phyloP scores from a whole-genome alignment of 1,284 basidiomycete genomes.

The Caloboletus inedulis region DNA sequence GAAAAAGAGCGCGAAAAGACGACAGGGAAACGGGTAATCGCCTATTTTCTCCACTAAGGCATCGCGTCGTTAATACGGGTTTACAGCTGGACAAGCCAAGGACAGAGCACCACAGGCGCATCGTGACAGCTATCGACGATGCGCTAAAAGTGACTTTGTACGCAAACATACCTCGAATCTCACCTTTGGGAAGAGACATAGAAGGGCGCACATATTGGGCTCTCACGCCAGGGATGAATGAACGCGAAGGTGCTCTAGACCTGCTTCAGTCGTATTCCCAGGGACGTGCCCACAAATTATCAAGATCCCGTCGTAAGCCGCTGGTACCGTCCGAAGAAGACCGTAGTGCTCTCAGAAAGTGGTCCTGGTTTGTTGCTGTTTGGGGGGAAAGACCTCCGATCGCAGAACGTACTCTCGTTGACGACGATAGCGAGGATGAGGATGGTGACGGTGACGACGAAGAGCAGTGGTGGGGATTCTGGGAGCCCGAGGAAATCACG shows the following conservation, averaged over 20 bases:
- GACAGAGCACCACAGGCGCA: conserved; percentile 23
- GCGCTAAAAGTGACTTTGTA: conserved; percentile 35
- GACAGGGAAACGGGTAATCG: conserved; percentile 38
- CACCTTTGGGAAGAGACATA: conserved; percentile 47
- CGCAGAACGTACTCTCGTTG: conserved; percentile 20
- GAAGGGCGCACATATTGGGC: conserved; percentile 55
- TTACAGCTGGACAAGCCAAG: conserved; percentile 27
- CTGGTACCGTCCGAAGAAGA: conserved; percentile 45
- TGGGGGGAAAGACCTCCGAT: conserved; percentile 55
- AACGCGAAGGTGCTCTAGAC: conserved; percentile 45
- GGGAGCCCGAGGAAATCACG: conserved; percentile 57
- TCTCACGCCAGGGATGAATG: conserved; percentile 46
- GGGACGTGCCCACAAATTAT: conserved; percentile 26
- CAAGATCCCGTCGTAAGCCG: conserved; percentile 38
- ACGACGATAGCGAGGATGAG: conserved; percentile 26
- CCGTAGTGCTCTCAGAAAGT: conserved; percentile 47
- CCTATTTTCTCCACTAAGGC: not conserved
- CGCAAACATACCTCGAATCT: conserved; percentile 42
- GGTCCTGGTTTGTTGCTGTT: conserved; percentile 73
- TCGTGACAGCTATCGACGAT: conserved; percentile 21
- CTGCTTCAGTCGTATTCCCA: conserved; percentile 36
- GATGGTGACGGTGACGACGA: conserved; percentile 30
- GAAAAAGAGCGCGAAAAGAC: conserved; percentile 33
- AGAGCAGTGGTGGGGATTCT: conserved; percentile 71
- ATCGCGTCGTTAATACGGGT: conserved; percentile 3